These are phyloP conservation scores for Aspergillus hancockii DNA, from an alignment of 495 filamentous ascomycete genomes.

Conservation along the genomic window DNA sequence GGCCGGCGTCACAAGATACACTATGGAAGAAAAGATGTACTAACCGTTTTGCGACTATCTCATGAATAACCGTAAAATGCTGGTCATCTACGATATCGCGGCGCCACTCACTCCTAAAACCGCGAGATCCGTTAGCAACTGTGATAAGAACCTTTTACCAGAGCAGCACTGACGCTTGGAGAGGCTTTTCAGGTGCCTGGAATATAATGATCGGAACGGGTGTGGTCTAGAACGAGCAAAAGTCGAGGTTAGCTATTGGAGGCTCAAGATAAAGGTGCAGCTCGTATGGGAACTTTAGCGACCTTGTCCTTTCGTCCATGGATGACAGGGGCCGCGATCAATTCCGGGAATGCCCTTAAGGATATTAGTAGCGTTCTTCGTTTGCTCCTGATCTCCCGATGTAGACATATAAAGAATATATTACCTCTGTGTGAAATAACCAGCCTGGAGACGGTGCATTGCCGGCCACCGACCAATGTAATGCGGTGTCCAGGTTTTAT, in stretches of 20 bases:
- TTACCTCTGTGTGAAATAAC: slow-evolving; percentile 2
- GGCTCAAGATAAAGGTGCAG: no score
- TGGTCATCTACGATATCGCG: slow-evolving; percentile 2
- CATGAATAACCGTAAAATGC: background rate
- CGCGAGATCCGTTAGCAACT: background rate
- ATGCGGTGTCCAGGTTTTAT: background rate
- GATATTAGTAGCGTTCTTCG: background rate
- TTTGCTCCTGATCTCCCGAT: no score
- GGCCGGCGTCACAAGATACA: background rate
- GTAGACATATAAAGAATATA: background rate
- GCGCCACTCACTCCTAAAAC: background rate
- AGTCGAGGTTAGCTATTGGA: background rate
- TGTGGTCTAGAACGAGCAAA: background rate
- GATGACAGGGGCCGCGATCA: slow-evolving; percentile 1
- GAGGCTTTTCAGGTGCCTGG: background rate
- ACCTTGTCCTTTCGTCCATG: slow-evolving; percentile 4
- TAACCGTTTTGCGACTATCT: background rate
- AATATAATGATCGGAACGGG: background rate
- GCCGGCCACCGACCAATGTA: slow-evolving; percentile 5
- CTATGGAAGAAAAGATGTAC: background rate
- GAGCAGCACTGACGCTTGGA: background rate
- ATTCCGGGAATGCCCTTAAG: background rate
- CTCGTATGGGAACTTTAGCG: no score
- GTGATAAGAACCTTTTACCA: background rate
- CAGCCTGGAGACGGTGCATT: background rate